These are phyloP conservation scores for Botryosphaeria dothidea DNA, from an alignment of 2,329 filamentous ascomycete genomes.

Conservation along the genomic window DNA sequence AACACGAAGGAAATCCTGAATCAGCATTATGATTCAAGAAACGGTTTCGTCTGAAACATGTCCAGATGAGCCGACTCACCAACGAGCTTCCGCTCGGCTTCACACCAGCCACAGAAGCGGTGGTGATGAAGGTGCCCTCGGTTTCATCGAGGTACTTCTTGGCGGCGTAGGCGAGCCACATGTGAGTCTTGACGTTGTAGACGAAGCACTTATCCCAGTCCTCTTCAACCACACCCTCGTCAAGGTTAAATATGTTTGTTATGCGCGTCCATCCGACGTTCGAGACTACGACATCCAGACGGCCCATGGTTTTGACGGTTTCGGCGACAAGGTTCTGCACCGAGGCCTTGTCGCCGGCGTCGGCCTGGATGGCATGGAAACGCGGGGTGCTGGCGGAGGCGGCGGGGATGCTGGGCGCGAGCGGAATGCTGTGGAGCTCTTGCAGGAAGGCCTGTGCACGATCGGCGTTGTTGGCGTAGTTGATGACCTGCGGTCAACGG, in stretches of 20 bases:
- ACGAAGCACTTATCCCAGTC: constrained; percentile 68
- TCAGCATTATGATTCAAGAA: background rate
- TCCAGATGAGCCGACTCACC: constrained; percentile 2
- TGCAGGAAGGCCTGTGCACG: constrained; percentile 43
- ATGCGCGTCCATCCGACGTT: constrained; percentile 65
- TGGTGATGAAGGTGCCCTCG: constrained; percentile 64
- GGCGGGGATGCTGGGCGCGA: constrained; percentile 24
- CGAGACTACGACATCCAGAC: constrained; percentile 49
- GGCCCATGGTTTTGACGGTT: constrained; percentile 47
- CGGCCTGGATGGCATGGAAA: constrained; percentile 48
- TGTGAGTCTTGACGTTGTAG: constrained; percentile 58
- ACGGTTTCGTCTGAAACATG: background rate
- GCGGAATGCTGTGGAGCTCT: constrained; percentile 43
- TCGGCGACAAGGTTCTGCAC: constrained; percentile 47
- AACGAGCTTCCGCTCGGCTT: constrained; percentile 63
- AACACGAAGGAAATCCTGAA: background rate
- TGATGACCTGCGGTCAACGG: constrained; percentile 42
- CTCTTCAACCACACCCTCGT: constrained; percentile 58
- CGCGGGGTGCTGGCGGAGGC: constrained; percentile 32
- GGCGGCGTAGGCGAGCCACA: constrained; percentile 58
- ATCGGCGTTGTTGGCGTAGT: constrained; percentile 47
- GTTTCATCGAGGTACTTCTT: constrained; percentile 60
- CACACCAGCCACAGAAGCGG: constrained; percentile 65
- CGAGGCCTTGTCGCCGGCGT: constrained; percentile 45
- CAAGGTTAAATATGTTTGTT: constrained; percentile 58